These are phyloP conservation scores for Phytophthora constricta DNA, from an alignment of 352 stramenopile genomes.

Conservation along the genomic window DNA sequence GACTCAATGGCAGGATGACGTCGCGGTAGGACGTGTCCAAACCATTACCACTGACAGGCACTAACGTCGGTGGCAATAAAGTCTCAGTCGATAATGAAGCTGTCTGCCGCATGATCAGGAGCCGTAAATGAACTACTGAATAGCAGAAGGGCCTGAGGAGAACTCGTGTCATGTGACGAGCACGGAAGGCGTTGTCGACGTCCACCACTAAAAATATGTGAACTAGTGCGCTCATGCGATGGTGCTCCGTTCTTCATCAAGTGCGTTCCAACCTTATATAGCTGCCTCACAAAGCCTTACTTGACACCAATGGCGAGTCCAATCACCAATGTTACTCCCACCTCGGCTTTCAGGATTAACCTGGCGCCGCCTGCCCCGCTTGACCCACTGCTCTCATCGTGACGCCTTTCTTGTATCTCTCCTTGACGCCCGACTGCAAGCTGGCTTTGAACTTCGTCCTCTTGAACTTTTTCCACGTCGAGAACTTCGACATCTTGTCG, in stretches of 20 bases:
- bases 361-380: too few species aligned
- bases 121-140: background rate
- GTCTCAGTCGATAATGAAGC: conserved; percentile 4
- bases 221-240: background rate
- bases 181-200: conserved; percentile 5
- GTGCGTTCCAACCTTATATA: too few species aligned
- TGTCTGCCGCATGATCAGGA: conserved; percentile 11
- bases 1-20: conserved; percentile 58
- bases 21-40: conserved; percentile 61
- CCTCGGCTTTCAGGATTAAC: conserved; percentile 17
- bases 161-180: conserved; percentile 1
- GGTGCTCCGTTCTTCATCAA: conserved; percentile 10
- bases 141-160: background rate
- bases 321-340: background rate
- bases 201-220: conserved; percentile 35
- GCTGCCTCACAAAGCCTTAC: too few species aligned
- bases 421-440: too few species aligned
- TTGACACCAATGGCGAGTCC: conserved; percentile 3
- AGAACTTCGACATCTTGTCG: too few species aligned
- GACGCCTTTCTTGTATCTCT: too few species aligned
- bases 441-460: too few species aligned
- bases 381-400: too few species aligned
- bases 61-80: conserved; percentile 24
- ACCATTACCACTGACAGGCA: conserved; percentile 59
- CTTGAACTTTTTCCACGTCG: too few species aligned